Evolutionary conservation across 2,329 filamentous ascomycete genomes (phyloP).

Genomic region (Berkeleyomyces rouxiae): DNA sequence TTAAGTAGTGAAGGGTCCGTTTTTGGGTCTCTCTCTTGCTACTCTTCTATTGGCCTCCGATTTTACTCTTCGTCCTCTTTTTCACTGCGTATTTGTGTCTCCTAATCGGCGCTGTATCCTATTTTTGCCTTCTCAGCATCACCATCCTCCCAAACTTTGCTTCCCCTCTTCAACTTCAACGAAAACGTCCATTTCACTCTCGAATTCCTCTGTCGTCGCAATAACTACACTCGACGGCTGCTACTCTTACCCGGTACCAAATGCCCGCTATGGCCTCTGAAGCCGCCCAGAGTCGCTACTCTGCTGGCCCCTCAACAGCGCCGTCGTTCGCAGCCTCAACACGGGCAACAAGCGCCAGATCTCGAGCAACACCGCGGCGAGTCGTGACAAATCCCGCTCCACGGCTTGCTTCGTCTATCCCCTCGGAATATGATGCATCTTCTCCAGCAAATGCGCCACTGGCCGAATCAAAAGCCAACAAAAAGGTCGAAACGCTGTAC

Average conservation of each 20-base stretch:
- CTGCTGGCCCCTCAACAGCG: slow-evolving; percentile 5
- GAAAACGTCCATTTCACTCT: too few species aligned
- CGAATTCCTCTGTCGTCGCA: too few species aligned
- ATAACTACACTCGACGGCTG: too few species aligned
- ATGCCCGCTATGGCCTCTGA: slow-evolving; percentile 6
- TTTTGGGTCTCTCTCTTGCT: neutral
- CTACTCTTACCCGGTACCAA: too few species aligned
- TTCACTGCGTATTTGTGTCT: neutral
- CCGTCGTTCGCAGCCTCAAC: slow-evolving; percentile 11
- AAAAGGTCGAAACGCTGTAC: slow-evolving; percentile 51
- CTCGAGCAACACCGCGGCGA: slow-evolving; percentile 7
- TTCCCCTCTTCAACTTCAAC: too few species aligned
- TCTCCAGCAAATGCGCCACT: slow-evolving; percentile 3
- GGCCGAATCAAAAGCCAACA: slow-evolving; percentile 7
- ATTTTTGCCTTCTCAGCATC: neutral
- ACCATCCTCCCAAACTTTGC: neutral
- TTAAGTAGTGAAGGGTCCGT: neutral
- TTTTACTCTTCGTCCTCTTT: neutral
- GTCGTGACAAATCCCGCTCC: slow-evolving; percentile 12
- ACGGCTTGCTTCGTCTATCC: slow-evolving; percentile 1
- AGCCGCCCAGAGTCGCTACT: slow-evolving; percentile 9
- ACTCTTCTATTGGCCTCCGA: neutral
- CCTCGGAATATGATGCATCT: slow-evolving; percentile 6
- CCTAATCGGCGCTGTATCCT: neutral
- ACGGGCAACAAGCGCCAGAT: slow-evolving; percentile 7